Base-by-base conservation (phyloP, 805 yeast genomes). In the Huiozyma naganishii region DNA sequence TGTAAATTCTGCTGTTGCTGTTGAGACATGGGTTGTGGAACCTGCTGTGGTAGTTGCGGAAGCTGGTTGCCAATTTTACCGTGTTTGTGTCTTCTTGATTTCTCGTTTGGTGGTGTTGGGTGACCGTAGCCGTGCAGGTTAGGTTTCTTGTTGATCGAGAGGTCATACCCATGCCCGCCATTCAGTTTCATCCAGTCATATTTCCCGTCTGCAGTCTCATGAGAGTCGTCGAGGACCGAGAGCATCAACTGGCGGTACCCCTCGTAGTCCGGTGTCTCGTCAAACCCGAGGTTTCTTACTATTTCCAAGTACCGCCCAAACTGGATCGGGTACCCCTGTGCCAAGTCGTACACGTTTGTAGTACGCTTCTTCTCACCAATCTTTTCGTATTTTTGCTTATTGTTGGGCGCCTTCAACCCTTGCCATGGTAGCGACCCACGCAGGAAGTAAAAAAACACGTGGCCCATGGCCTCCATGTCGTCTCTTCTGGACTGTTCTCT, bases 161-260 rank as follows among this genome's bases (percentile, higher is more conserved):
- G 76, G 66, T 92, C 97, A 96, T 96, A 90, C 43, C 97, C 97
- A 62, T 80, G 80, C 47, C 97, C 97, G 45, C 84, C 86, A 61
- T 92, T 92, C 53, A 92, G 72, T 56, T 83, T 84, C 95, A 88
- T 86, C 99, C 99, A 92, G 68, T 92, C 99, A 65, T 88, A 92
- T 57, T 84, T 87, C 39, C 86, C 95, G 65, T 92, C 97, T 42
- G 79, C 83, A 32, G 65, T 65, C 49, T 80, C 87, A 41, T 80
- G 82, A 42, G 81, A 71, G 32, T 82, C 79, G 41, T 79, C 79
- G 48, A 92, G 67, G 0, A 87, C 90, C 47, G 85, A 79, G 49
- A 86, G 74, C 72, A 92, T 72, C 47, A 92, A 69, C 47, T 76
- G 77, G 45, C 92, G 74, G 62, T 88, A 77, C 53, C 85, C 86